These are phyloP conservation scores for Calonectria pteridis DNA, from an alignment of 2,329 filamentous ascomycete genomes.

Conservation along the genomic window DNA sequence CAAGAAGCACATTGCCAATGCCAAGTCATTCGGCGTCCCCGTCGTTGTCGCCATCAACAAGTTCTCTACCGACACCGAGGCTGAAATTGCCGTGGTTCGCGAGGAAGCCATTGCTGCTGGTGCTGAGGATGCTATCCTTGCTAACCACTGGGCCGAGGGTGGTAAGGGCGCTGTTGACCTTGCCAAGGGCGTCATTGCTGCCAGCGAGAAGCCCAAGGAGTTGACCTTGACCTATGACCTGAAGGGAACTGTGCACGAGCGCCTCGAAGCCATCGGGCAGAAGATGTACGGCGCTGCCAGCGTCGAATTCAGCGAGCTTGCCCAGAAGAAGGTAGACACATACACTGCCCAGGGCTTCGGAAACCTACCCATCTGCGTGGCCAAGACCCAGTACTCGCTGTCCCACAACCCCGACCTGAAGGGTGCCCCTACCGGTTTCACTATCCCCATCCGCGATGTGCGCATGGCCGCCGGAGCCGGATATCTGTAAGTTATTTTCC, in stretches of 20 bases:
- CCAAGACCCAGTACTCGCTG: slow-evolving; percentile 98
- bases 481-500: slow-evolving; percentile 74
- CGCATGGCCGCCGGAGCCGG: slow-evolving; percentile 94
- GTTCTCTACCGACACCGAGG: slow-evolving; percentile 93
- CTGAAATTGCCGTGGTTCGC: slow-evolving; percentile 88
- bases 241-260: slow-evolving; percentile 84
- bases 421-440: slow-evolving; percentile 94
- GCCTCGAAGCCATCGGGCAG: slow-evolving; percentile 90
- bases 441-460: slow-evolving; percentile 93
- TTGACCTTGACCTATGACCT: slow-evolving; percentile 90
- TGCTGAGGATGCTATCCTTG: slow-evolving; percentile 91
- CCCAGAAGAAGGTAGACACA: slow-evolving; percentile 95
- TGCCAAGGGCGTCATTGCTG: slow-evolving; percentile 86
- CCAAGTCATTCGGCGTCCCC: slow-evolving; percentile 88
- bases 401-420: slow-evolving; percentile 94
- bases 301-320: slow-evolving; percentile 93
- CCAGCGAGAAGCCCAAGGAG: slow-evolving; percentile 85
- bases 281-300: slow-evolving; percentile 93
- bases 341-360: slow-evolving; percentile 94
- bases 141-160: slow-evolving; percentile 97
- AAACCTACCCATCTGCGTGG: slow-evolving; percentile 94
- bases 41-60: slow-evolving; percentile 98
- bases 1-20: slow-evolving; percentile 94
- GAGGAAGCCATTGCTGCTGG: slow-evolving; percentile 93
- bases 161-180: slow-evolving; percentile 91